Base-by-base conservation (phyloP, 140 eudicot genomes). In the Stevia rebaudiana region DNA sequence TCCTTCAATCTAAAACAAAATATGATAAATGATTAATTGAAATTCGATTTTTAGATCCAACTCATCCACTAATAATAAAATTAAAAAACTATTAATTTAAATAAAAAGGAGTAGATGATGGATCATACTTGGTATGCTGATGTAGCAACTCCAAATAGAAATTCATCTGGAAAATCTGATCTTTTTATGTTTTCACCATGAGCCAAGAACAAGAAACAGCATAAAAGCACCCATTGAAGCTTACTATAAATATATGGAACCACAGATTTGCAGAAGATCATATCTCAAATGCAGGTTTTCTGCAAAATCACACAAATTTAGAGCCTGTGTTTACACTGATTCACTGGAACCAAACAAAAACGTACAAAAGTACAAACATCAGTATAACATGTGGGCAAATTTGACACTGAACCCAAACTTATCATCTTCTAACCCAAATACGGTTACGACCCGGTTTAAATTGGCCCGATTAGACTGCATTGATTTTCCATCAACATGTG, bases 61-160 rank as follows among this genome's bases (percentile, higher is more conserved):
- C 23, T 18, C 52, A 46, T 44, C 50, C 50, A 44, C 50, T 23
- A 50, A 19, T 18, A 0, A 19, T 1, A 52, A 25, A 25, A 6
- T 1, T 3, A 44, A 6, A n/a, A 11, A 61, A 36, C 47, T 18
- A 22, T 21, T 15, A 13, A n/a, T n/a, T n/a, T n/a, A n/a, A n/a
- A n/a, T n/a, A n/a, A n/a, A n/a, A n/a, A n/a, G n/a, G n/a, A n/a
- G n/a, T n/a, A n/a, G n/a, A n/a, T n/a, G n/a, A n/a, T n/a, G n/a
- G 70, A 46, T 22, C 55, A 78, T 49, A 76, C 96, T 62, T 84
- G 86, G 65, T 89, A 89, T 1, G 97, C 74, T 1, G 97, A 86
- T 54, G 95, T 83, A 7, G 83, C 70, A 11, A 73, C 75, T 76
- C 95, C 95, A 79, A 89, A 89, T 57, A 86, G 71, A 78, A 89